A percentile compares a stretch with the other conserved stretches of the same genome.
These are phyloP conservation scores for Nicotiana attenuata DNA, from an alignment of 257 asterid genomes.

Conservation along the genomic window DNA sequence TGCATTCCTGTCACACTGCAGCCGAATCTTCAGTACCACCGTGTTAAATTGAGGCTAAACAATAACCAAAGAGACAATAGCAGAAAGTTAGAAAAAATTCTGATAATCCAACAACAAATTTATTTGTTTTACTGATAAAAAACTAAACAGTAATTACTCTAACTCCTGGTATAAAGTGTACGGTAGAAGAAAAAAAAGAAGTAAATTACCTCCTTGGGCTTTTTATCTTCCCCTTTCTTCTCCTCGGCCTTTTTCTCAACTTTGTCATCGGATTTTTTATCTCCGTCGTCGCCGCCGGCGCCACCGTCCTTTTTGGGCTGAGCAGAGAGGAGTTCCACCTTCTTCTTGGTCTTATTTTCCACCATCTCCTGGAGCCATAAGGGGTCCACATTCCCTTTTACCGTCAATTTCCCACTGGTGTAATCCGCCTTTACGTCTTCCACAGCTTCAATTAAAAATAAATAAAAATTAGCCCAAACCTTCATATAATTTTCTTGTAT, in stretches of 20 bases:
- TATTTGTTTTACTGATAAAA: too few species aligned
- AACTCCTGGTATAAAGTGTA: background rate
- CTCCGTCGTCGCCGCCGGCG: constrained; percentile 11
- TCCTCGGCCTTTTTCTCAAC: constrained; percentile 16
- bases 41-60: constrained; percentile 41
- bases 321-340: constrained; percentile 72
- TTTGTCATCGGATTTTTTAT: constrained; percentile 31
- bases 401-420: constrained; percentile 55
- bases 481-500: too few species aligned
- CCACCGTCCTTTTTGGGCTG: constrained; percentile 38
- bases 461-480: background rate
- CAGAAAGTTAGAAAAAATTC: background rate
- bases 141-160: too few species aligned
- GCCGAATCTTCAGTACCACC: constrained; percentile 54
- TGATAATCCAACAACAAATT: too few species aligned
- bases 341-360: constrained; percentile 63
- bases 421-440: constrained; percentile 69
- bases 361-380: constrained; percentile 61
- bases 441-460: constrained; percentile 45
- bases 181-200: background rate
- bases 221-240: constrained; percentile 18
- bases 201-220: constrained; percentile 51
- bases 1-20: constrained; percentile 84
- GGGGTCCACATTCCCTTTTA: constrained; percentile 83
- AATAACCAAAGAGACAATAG: background rate